These are phyloP conservation scores for Selaginella tamariscina DNA, from an alignment of 75 land plant species.

Conservation along the genomic window DNA sequence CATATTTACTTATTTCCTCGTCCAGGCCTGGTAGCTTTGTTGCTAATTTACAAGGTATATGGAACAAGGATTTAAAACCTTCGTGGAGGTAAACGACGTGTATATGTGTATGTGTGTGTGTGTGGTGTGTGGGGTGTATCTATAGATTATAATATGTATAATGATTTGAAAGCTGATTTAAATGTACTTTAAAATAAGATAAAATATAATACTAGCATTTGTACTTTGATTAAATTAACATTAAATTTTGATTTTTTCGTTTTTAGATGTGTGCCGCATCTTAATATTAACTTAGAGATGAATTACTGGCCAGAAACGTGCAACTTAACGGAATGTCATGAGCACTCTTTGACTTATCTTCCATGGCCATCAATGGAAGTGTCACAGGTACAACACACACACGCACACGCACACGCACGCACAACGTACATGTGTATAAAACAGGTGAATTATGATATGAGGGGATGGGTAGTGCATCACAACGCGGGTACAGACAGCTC, in stretches of 20 bases:
- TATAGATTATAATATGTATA: too few species aligned
- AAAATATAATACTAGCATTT: too few species aligned
- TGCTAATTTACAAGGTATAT: too few species aligned
- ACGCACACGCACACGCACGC: too few species aligned
- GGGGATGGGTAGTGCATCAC: conserved; percentile 93
- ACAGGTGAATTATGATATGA: conserved; percentile 74
- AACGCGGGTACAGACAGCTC: conserved; percentile 94
- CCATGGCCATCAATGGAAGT: conserved; percentile 58
- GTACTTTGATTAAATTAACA: too few species aligned
- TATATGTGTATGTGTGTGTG: too few species aligned
- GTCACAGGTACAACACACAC: conserved; percentile 75
- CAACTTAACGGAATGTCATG: conserved; percentile 81
- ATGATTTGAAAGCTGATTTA: too few species aligned
- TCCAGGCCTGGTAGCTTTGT: conserved; percentile 82
- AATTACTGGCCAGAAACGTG: conserved; percentile 92
- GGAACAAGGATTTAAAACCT: conserved; percentile 70
- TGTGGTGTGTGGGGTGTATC: too few species aligned
- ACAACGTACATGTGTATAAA: too few species aligned
- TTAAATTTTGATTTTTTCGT: too few species aligned
- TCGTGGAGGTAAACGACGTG: conserved; percentile 99
- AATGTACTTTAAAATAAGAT: too few species aligned
- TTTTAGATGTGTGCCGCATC: conserved; percentile 64
- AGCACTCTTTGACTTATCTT: conserved; percentile 64
- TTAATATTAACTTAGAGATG: conserved; percentile 91
- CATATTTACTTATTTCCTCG: conserved; percentile 76